Conservation (phyloP, 2,329 filamentous ascomycete genomes). For the Diaporthe velutina region DNA sequence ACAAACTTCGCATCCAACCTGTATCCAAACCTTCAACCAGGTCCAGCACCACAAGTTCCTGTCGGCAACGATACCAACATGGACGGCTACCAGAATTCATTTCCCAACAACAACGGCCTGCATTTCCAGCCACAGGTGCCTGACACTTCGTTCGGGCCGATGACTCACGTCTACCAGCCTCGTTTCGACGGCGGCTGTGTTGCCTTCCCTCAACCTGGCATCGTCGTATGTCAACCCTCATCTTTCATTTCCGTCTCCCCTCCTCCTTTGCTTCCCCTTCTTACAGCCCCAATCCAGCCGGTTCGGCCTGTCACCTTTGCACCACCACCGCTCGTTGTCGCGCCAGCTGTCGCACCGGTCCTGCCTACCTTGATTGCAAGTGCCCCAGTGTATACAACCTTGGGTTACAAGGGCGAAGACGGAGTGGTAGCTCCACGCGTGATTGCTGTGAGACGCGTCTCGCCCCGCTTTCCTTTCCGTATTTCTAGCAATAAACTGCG, state of each 20-base stretch:
- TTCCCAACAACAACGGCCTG: constrained; percentile 57
- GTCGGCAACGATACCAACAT: constrained; percentile 35
- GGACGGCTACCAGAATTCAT: constrained; percentile 58
- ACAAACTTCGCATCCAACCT: background rate
- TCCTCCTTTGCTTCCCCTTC: constrained; percentile 43
- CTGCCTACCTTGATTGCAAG: constrained; percentile 40
- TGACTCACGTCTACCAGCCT: constrained; percentile 68
- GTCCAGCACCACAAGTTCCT: constrained; percentile 11
- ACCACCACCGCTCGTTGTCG: constrained; percentile 10
- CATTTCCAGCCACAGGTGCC: constrained; percentile 72
- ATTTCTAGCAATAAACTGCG: background rate
- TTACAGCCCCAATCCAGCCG: constrained; percentile 40
- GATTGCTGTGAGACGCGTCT: constrained; percentile 34
- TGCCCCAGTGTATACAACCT: constrained; percentile 17
- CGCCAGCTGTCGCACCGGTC: constrained; percentile 13
- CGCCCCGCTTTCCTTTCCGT: background rate
- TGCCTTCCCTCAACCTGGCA: constrained; percentile 31
- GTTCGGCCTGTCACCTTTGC: constrained; percentile 29
- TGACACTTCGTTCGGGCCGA: constrained; percentile 68
- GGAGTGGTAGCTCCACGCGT: constrained; percentile 32
- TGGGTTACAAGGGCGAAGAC: constrained; percentile 30
- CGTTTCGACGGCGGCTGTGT: constrained; percentile 58
- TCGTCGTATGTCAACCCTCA: constrained; percentile 35
- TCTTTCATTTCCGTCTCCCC: constrained; percentile 49
- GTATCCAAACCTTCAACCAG: constrained; percentile 10